Percentiles rank a stretch among this genome's conserved stretches.
Evolutionary conservation across 1,284 basidiomycete genomes (phyloP).

Genomic region (Fomes fomentarius): DNA sequence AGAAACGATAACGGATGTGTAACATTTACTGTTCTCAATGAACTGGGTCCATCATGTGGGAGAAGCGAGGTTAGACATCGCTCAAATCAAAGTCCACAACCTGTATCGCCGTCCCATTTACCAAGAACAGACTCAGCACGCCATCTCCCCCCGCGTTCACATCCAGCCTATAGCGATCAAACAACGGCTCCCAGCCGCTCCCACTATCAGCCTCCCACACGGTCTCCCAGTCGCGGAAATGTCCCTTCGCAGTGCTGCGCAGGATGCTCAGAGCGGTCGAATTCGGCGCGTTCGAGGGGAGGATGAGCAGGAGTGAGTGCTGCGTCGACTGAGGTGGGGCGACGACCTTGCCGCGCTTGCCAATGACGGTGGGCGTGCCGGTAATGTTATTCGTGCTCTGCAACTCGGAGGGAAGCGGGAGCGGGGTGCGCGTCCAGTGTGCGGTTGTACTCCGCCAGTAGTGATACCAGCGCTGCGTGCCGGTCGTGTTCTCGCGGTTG

Average conservation of each 20-base stretch:
- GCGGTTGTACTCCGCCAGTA: constrained; percentile 43
- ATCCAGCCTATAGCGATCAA: constrained; percentile 40
- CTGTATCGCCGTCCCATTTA: constrained; percentile 39
- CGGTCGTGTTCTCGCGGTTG: constrained; percentile 47
- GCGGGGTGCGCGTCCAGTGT: constrained; percentile 42
- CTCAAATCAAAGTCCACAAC: constrained; percentile 37
- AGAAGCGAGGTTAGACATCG: constrained; percentile 8
- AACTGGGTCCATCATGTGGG: too few relatives aligned
- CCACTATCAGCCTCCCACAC: constrained; percentile 40
- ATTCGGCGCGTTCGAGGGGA: constrained; percentile 43
- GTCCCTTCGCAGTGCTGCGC: constrained; percentile 36
- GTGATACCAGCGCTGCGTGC: constrained; percentile 43
- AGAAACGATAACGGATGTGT: too few relatives aligned
- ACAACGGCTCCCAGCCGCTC: constrained; percentile 41
- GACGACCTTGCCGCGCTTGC: constrained; percentile 45
- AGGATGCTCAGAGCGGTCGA: constrained; percentile 41
- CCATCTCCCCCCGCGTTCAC: constrained; percentile 28
- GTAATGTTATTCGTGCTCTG: constrained; percentile 41
- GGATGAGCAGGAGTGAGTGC: constrained; percentile 35
- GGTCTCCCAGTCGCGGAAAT: constrained; percentile 42
- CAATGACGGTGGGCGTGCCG: constrained; percentile 43
- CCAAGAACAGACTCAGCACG: constrained; percentile 40
- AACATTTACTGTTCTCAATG: too few relatives aligned
- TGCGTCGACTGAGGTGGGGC: constrained; percentile 23
- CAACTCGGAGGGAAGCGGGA: constrained; percentile 34